Evolutionary conservation across 1,284 basidiomycete genomes (phyloP), one percentile per base, ranked within the genome.

Genomic region (Porodaedalea pini): DNA sequence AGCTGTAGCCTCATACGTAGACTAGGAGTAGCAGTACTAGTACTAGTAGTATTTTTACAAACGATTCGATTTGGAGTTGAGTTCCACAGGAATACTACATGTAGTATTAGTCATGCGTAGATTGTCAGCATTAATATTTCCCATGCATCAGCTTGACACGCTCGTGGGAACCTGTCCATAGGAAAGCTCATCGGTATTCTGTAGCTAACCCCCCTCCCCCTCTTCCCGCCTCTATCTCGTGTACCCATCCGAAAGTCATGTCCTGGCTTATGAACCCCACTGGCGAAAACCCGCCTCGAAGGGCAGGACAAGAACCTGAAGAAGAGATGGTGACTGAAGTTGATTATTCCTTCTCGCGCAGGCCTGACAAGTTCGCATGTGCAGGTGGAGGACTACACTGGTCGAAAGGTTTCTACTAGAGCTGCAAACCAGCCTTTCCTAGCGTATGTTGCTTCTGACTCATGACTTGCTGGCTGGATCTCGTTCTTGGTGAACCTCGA

Each of bases 381-480:
- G 17, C 39, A 61, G 59, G 59, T 54, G 27, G 50, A 47, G 43
- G 59, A 61, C 34, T 58, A 81, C 60, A 80, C 81, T 2, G 75
- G 76, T 59, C 78, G 85, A 64, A 79, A 82, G 79, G 88, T 92
- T 41, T 80, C 84, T 36, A 82, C 81, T 61, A 93, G 92, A 72
- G 70, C 80, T 55, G 88, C 90, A 34, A 93, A 93, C 72, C 76
- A 79, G 61, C 91, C 90, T 19, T 93, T 90, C 71, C 78, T 92
- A 51, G 82, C 82, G 85, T 92, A 73, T 63, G 88, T 81, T 29
- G 34, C 34, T n/a, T 19, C 39, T 49, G 40, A 39, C n/a, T 19
- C 5, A 7, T 3, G 34, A 48, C 15, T n/a, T 23, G 41, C 7
- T 44, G 11, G 8, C 32, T 34, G 32, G 13, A 34, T 6, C 32